Conservation (phyloP, 768 basidiomycete genomes). For the Lyophyllum atratum region DNA sequence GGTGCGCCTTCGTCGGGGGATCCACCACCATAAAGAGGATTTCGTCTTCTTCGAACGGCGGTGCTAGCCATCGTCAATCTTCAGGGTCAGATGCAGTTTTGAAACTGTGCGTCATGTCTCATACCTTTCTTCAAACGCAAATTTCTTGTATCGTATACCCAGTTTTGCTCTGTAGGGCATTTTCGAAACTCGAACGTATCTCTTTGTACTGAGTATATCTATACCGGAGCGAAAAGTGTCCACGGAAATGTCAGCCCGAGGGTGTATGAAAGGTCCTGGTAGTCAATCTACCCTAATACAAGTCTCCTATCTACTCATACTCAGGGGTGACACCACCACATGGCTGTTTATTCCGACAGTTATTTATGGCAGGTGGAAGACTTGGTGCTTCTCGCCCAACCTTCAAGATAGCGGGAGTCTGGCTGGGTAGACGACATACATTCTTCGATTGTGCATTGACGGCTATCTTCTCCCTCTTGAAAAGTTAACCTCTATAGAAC, state of each 20-base stretch:
- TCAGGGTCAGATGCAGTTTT: not conserved
- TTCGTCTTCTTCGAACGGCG: not conserved
- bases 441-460: not conserved
- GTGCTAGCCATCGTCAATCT: slow-evolving; percentile 1
- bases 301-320: too few species aligned
- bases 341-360: too few species aligned
- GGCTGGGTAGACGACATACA: too few species aligned
- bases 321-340: too few species aligned
- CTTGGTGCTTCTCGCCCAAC: too few species aligned
- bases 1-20: not conserved
- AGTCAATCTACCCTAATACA: too few species aligned
- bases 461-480: not conserved
- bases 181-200: not conserved
- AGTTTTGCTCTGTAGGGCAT: not conserved
- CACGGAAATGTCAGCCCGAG: too few species aligned
- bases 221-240: too few species aligned
- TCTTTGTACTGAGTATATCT: not conserved
- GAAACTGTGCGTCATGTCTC: not conserved
- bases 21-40: not conserved
- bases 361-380: too few species aligned
- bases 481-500: not conserved
- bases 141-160: not conserved
- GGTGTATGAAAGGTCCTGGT: too few species aligned
- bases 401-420: too few species aligned
- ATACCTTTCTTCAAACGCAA: not conserved